phyloP scores from a whole-genome alignment of 768 basidiomycete genomes.

The Mycena olivaceomarginata region DNA sequence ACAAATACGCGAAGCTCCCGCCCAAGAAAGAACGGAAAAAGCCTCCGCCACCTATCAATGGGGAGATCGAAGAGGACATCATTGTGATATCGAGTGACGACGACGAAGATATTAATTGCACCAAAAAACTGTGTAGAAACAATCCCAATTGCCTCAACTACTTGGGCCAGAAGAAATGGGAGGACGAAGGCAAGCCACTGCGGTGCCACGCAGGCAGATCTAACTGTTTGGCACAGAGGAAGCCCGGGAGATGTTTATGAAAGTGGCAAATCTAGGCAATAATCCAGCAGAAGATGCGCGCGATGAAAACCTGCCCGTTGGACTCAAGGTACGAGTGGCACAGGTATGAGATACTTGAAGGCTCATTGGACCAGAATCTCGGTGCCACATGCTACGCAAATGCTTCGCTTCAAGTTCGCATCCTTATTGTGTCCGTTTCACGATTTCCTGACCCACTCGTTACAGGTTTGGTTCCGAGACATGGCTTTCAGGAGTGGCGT shows the following conservation, averaged over 20 bases:
- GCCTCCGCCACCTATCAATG: constrained; percentile 47
- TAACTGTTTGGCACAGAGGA: constrained; percentile 60
- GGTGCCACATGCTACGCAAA: constrained; percentile 99
- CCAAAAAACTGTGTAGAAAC: constrained; percentile 77
- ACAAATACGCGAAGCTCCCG: constrained; percentile 66
- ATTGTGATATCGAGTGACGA: constrained; percentile 73
- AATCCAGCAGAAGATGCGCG: constrained; percentile 73
- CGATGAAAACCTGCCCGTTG: constrained; percentile 78
- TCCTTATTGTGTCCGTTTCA: constrained; percentile 13
- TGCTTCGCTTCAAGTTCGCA: constrained; percentile 89
- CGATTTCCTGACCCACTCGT: constrained; percentile 22
- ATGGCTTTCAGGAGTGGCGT: constrained; percentile 88
- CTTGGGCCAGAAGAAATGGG: constrained; percentile 90
- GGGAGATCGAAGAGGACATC: constrained; percentile 76
- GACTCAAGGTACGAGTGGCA: constrained; percentile 76
- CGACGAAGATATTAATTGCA: constrained; percentile 76
- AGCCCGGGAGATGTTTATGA: constrained; percentile 70
- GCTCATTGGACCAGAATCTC: constrained; percentile 78
- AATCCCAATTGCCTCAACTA: constrained; percentile 94
- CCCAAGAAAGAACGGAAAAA: constrained; percentile 42
- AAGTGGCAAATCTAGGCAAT: constrained; percentile 69
- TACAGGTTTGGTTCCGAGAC: constrained; percentile 95
- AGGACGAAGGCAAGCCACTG: constrained; percentile 73
- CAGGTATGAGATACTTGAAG: constrained; percentile 14
- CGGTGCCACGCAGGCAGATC: constrained; percentile 35